Base-by-base conservation (phyloP, 345 rosid species). In the Aethionema arabicum region DNA sequence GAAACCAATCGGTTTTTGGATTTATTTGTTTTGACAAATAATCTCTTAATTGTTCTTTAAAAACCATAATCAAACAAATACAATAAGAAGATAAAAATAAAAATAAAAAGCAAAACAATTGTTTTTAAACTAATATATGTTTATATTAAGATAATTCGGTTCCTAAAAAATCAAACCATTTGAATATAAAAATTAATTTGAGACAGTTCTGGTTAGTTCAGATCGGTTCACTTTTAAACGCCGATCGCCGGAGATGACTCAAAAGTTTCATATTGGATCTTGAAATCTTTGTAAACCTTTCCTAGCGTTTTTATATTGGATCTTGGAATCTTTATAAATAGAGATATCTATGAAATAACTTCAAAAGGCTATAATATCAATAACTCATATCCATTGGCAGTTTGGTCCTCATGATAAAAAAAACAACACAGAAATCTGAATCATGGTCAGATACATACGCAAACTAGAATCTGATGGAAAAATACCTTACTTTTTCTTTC, bases 261-360 rank as follows among this genome's bases (percentile, higher is more conserved):
- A 43, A 13, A 50, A 43, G 66, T 33, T 67, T 32, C 57, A 35
- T 8, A 51, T 5, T 50, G 52, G 16, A 50, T 15, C 11, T 59
- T 4, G 43, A 43, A 61, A 76, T 78, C 85, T 63, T 60, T 36
- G 57, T 50, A 67, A 72, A 69, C 70, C 68, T 42, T 7, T 27
- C 27, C 27, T n/a, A n/a, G n/a, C n/a, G n/a, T n/a, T 33, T 67
- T 32, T 50, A 35, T 8, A 51, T 5, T 50, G 52, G 16, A 50
- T 15, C 11, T 59, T 4, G 43, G 50, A 61, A 76, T 78, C 85
- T 63, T 60, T 36, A 53, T 50, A 67, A 72, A 69, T 27, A 1
- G 2, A 5, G 2, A 48, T 14, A 66, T 29, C n/a, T 16, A 44
- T 31, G 53, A 50, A 6, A 41, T 6, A 46, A 40, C 39, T 47